phyloP scores from a whole-genome alignment of 1,139 yeast genomes.

The Sugiyamaella castrensis region DNA sequence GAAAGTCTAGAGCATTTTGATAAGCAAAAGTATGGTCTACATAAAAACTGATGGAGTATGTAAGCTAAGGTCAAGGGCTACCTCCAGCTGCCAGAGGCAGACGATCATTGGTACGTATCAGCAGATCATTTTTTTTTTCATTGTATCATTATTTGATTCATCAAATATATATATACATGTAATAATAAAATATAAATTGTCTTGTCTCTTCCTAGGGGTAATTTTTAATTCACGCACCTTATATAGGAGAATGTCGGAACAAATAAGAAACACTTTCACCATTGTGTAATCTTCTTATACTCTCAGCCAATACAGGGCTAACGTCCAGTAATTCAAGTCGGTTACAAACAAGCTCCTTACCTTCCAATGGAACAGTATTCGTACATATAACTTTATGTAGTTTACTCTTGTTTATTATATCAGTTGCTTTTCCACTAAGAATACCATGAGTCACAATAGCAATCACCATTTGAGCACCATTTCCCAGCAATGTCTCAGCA shows the following conservation, averaged over 20 bases:
- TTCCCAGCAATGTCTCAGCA: constrained; percentile 79
- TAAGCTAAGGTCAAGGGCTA: constrained; percentile 4
- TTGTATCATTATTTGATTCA: background rate
- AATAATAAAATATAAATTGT: background rate
- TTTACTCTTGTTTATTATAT: constrained; percentile 74
- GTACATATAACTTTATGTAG: constrained; percentile 85
- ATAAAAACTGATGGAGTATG: background rate
- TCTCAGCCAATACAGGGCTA: constrained; percentile 90
- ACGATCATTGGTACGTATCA: background rate
- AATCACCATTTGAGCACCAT: constrained; percentile 79
- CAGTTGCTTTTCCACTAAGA: constrained; percentile 81
- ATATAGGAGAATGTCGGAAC: constrained; percentile 57
- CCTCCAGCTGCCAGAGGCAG: constrained; percentile 9
- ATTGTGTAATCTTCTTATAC: constrained; percentile 87
- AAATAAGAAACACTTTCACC: constrained; percentile 93
- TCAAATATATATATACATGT: background rate
- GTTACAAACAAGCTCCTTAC: constrained; percentile 65
- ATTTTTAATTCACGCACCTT: background rate
- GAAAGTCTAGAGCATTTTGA: constrained; percentile 55
- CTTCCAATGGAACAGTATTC: constrained; percentile 89
- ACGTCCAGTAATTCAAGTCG: constrained; percentile 81
- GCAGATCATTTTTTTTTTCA: no score
- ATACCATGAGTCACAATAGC: constrained; percentile 98
- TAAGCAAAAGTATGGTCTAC: constrained; percentile 44
- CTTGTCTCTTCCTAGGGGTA: background rate